Conservation (phyloP, 352 stramenopile species). For the Phytophthora hybrid region DNA sequence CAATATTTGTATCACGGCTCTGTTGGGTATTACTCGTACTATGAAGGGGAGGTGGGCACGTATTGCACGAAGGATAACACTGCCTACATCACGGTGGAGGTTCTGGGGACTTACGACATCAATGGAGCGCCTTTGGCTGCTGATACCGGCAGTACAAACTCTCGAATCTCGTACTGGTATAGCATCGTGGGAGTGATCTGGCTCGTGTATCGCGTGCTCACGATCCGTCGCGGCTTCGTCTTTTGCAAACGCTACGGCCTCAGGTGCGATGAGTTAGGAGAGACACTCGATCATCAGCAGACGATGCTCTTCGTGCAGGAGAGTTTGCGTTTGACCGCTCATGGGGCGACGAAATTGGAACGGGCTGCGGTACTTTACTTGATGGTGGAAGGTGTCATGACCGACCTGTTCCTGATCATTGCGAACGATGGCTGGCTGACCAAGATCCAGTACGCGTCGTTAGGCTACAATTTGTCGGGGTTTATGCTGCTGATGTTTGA, state of each 20-base stretch:
- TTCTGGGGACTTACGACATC: slow-evolving; percentile 18
- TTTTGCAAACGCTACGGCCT: slow-evolving; percentile 3
- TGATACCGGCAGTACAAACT: slow-evolving; percentile 8
- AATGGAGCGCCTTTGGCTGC: slow-evolving; percentile 11
- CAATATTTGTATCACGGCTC: slow-evolving; percentile 18
- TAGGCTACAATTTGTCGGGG: slow-evolving; percentile 23
- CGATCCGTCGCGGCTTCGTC: slow-evolving; percentile 2
- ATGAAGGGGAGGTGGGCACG: slow-evolving; percentile 13
- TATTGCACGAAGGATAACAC: slow-evolving; percentile 6
- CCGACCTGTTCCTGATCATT: slow-evolving; percentile 23
- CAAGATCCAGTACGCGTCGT: slow-evolving; percentile 15
- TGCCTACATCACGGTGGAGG: slow-evolving; percentile 6
- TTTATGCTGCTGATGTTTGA: slow-evolving; percentile 22
- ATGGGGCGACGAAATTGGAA: slow-evolving; percentile 16
- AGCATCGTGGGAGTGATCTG: slow-evolving; percentile 1
- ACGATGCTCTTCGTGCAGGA: slow-evolving; percentile 22
- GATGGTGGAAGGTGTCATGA: slow-evolving; percentile 25
- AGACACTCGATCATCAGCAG: not conserved
- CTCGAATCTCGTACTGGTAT: slow-evolving; percentile 19
- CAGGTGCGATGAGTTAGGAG: slow-evolving; percentile 9
- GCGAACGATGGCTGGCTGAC: slow-evolving; percentile 8
- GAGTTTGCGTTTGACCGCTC: slow-evolving; percentile 12
- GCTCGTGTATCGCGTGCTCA: slow-evolving; percentile 12
- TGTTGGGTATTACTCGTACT: slow-evolving; percentile 19
- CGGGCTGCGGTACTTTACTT: slow-evolving; percentile 5